phyloP scores from a whole-genome alignment of 352 stramenopile genomes.

The Pythium utonaiense region DNA sequence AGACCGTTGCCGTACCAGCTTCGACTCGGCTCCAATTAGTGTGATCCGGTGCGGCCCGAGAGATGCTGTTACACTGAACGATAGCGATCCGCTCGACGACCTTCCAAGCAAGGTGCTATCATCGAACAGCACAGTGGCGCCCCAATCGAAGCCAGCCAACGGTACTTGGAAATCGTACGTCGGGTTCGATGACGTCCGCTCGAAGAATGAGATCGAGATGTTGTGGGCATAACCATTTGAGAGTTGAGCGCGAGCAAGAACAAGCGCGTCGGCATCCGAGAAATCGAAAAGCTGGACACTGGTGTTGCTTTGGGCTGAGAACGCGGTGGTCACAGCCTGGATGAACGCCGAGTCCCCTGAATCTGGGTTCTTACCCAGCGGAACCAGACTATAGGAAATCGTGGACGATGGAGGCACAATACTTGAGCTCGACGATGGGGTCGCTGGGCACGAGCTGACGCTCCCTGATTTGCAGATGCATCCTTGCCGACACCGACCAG shows the following conservation, averaged over 20 bases:
- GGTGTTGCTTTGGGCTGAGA: not conserved
- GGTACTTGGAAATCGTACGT: constrained; percentile 52
- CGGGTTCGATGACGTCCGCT: constrained; percentile 24
- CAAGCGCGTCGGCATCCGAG: constrained; percentile 30
- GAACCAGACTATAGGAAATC: constrained; percentile 33
- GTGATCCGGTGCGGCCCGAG: constrained; percentile 35
- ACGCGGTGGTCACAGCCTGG: not conserved
- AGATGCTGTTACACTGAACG: constrained; percentile 39
- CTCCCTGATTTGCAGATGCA: constrained; percentile 52
- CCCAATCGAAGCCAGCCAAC: constrained; percentile 48
- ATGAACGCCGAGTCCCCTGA: constrained; percentile 8
- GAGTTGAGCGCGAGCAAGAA: constrained; percentile 24
- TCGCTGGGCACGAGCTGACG: constrained; percentile 37
- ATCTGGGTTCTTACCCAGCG: constrained; percentile 22
- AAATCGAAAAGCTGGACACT: constrained; percentile 45
- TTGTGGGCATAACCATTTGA: constrained; percentile 42
- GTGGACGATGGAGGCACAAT: constrained; percentile 30
- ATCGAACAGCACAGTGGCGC: constrained; percentile 33
- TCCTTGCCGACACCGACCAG: constrained; percentile 36
- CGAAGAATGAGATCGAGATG: constrained; percentile 51
- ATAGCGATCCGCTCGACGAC: constrained; percentile 26
- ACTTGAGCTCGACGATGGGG: constrained; percentile 18
- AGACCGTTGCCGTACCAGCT: constrained; percentile 31
- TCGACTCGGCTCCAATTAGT: constrained; percentile 43
- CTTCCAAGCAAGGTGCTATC: constrained; percentile 24